Percentiles rank a stretch among this genome's conserved stretches.
Conservation (phyloP, 306 rosid species). For the Cucumis hystrix region DNA sequence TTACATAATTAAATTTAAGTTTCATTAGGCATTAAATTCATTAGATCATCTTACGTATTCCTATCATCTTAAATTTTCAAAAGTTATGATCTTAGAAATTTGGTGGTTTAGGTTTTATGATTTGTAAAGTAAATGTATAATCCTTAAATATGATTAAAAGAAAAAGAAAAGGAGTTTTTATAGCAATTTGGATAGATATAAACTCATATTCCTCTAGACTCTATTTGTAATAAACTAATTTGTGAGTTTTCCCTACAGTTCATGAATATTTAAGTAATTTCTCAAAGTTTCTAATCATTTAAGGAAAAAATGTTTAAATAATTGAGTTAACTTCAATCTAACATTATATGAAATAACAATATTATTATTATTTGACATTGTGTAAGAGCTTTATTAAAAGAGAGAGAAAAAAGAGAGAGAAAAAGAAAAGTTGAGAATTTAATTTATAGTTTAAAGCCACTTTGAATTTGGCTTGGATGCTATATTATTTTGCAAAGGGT, state of each 20-base stretch:
- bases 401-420: not conserved
- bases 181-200: too few species aligned
- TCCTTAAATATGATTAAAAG: too few species aligned
- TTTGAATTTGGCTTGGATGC: slow-evolving; percentile 17
- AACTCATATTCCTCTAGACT: not conserved
- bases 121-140: too few species aligned
- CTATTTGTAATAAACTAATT: not conserved
- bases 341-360: not conserved
- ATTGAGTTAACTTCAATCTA: not conserved
- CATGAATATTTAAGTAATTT: not conserved
- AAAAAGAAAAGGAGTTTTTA: too few species aligned
- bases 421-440: not conserved
- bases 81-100: too few species aligned
- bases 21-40: too few species aligned
- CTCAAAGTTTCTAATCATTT: not conserved
- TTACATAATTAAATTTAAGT: too few species aligned
- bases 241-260: not conserved
- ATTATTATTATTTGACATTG: not conserved
- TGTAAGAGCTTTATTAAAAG: not conserved
- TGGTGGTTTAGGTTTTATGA: too few species aligned
- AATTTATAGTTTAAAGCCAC: slow-evolving; percentile 5
- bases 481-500: not conserved
- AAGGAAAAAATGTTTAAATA: not conserved
- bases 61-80: too few species aligned
- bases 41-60: too few species aligned